Base-by-base conservation (phyloP, 306 rosid species). In the Calophaca sinica region DNA sequence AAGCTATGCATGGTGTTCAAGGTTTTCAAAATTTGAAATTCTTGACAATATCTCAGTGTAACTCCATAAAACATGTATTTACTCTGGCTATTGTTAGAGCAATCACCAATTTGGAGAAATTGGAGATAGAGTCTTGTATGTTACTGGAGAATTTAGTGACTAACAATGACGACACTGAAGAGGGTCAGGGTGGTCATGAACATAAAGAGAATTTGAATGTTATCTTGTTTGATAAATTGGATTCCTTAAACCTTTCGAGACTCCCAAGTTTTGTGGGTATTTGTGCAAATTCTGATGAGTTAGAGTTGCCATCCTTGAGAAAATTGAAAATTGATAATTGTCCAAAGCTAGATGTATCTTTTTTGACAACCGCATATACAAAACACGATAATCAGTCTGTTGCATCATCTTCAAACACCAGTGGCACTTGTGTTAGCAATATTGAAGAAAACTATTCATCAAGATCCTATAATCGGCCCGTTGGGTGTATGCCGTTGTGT, bases 11-110 rank as follows among this genome's bases (percentile, higher is more conserved):
- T 2, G 2, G 9, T 46, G 29, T 48, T 26, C n/a, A 48, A 10
- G 78, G 78, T 3, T 74, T 74, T 38, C 62, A 50, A 5, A 62
- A 20, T 14, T 50, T 74, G 39, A 62, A 8, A 62, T 6, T 8
- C 1, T 28, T 74, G 3, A 11, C 6, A 35, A 33, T 74, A 1
- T 2, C 3, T 6, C 0, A 14, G 0, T 73, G 78, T 60, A 7
- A 35, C 20, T 60, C 78, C 9, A 45, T 73, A 48, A 33, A 1
- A 14, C 14, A 73, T 11, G 11, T 60, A 3, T 73, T 60, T 26
- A 32, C 49, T 8, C 9, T 39, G 6, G 26, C 6, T 3, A 61
- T 61, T 61, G 50, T 10, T 41, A 33, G 4, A 33, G 36, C 49
- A 61, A 63, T 48, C 38, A 2, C 28, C 2, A 26, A 73, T 5